Percentiles rank a stretch among this genome's conserved stretches.
Evolutionary conservation across 331 rosid genomes (phyloP).

Genomic region (Quercus phellos): DNA sequence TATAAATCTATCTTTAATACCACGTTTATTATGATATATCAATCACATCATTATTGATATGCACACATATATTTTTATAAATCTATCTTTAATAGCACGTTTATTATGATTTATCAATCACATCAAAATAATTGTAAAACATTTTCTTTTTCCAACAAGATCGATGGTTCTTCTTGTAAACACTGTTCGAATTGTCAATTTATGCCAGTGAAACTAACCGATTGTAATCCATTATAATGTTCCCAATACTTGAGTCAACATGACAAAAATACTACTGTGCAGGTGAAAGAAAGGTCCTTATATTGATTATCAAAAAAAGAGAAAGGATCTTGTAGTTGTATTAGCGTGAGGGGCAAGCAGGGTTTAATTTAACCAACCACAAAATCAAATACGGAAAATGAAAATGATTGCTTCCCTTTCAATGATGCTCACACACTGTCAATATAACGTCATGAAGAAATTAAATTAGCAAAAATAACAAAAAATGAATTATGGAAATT

Average conservation of each 20-base stretch:
- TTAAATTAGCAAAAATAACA: not conserved
- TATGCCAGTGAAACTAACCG: not conserved
- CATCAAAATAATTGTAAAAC: too few species aligned
- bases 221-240: not conserved
- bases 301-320: too few species aligned
- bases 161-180: too few species aligned
- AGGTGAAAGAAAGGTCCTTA: slow-evolving; percentile 27
- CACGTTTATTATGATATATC: too few species aligned
- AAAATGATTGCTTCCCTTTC: slow-evolving; percentile 18
- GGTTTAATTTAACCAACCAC: not conserved
- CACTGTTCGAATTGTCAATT: too few species aligned
- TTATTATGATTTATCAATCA: too few species aligned
- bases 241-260: not conserved
- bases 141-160: too few species aligned
- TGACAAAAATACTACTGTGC: slow-evolving; percentile 6
- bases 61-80: too few species aligned
- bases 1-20: too few species aligned
- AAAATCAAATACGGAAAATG: not conserved
- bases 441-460: slow-evolving; percentile 17
- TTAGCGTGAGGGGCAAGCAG: not conserved
- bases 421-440: slow-evolving; percentile 28
- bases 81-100: too few species aligned
- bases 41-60: too few species aligned
- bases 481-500: not conserved
- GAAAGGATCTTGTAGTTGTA: not conserved